Percentiles rank a stretch among this genome's conserved stretches.
Conservation (phyloP, 179 eudicot species). For the Beta macrorhiza region DNA sequence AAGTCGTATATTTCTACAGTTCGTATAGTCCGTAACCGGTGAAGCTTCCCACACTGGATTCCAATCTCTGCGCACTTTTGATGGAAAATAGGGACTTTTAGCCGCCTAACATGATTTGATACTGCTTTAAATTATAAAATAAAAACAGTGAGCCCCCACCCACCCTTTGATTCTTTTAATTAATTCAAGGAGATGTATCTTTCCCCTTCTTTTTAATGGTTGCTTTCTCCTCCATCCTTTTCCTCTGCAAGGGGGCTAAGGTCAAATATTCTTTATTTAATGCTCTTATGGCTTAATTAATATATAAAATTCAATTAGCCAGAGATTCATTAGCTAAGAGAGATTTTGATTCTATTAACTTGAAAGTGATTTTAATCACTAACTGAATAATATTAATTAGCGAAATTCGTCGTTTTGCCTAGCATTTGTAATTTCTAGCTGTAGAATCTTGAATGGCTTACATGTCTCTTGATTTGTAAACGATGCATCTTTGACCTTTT, state of each 20-base stretch:
- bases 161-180: neutral
- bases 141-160: neutral
- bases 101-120: neutral
- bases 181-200: neutral
- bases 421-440: neutral
- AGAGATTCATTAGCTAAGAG: too few relatives aligned
- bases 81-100: slow-evolving; percentile 11
- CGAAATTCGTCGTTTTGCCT: neutral
- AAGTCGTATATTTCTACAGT: too few relatives aligned
- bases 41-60: slow-evolving; percentile 5
- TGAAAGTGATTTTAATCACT: neutral
- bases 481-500: neutral
- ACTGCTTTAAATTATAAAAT: neutral
- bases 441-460: slow-evolving; percentile 7
- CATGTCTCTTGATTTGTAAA: slow-evolving; percentile 5
- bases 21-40: too few relatives aligned
- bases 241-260: neutral
- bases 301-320: too few relatives aligned
- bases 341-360: neutral
- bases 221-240: slow-evolving; percentile 7
- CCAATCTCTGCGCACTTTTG: slow-evolving; percentile 9
- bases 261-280: neutral
- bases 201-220: neutral
- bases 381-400: neutral
- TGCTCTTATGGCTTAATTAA: neutral